Percentiles rank a stretch among this genome's conserved stretches.
Evolutionary conservation across 257 asterid genomes (phyloP).

Genomic region (Salvia hispanica): DNA sequence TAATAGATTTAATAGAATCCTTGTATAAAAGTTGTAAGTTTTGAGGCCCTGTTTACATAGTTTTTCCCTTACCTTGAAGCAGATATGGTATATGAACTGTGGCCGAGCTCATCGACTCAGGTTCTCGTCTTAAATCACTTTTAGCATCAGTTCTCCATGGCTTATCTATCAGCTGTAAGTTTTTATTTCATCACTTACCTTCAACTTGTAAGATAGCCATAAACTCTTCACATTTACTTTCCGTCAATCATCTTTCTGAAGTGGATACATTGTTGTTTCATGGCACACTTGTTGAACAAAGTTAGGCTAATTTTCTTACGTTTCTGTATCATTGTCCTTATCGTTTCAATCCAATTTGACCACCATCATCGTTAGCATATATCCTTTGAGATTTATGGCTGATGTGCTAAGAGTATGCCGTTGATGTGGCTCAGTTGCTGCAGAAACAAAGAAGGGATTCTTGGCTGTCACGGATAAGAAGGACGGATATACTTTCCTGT

Average conservation of each 20-base stretch:
- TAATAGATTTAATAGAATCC: background rate
- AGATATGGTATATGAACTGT: constrained; percentile 49
- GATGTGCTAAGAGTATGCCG: constrained; percentile 54
- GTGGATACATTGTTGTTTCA: constrained; percentile 9
- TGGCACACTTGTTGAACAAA: background rate
- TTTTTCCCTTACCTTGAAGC: constrained; percentile 29
- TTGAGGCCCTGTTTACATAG: constrained; percentile 5
- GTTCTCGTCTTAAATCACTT: constrained; percentile 32
- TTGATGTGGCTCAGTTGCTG: constrained; percentile 90
- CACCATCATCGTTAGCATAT: constrained; percentile 13
- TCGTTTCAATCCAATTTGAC: background rate
- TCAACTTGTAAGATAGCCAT: constrained; percentile 4
- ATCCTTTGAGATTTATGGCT: constrained; percentile 30
- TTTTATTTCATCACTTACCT: constrained; percentile 47
- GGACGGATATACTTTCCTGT: constrained; percentile 79
- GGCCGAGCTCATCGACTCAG: constrained; percentile 48
- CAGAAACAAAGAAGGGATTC: constrained; percentile 86
- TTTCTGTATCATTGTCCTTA: background rate
- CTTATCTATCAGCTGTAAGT: background rate
- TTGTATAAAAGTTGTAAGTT: constrained; percentile 5
- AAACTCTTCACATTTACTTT: background rate
- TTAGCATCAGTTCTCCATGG: background rate
- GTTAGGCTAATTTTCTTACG: background rate
- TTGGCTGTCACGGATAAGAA: constrained; percentile 69
- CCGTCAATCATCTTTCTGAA: background rate